phyloP scores from a whole-genome alignment of 495 filamentous ascomycete genomes.

The Trichoderma asperelloides region DNA sequence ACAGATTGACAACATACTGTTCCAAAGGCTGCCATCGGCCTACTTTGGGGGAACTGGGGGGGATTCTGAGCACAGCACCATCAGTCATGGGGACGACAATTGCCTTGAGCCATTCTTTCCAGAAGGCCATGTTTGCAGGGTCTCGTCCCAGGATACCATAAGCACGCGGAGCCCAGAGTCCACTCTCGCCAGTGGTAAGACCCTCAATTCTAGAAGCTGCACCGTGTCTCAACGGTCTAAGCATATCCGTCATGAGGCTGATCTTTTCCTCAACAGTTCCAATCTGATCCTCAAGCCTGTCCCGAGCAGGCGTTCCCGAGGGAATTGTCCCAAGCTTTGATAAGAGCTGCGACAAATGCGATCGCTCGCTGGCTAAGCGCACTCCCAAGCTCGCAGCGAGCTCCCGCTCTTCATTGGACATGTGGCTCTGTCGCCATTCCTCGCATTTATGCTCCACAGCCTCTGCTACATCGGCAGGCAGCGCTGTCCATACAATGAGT shows the following conservation, averaged over 20 bases:
- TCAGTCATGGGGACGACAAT: conserved; percentile 91
- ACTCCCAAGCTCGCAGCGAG: conserved; percentile 88
- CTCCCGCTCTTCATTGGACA: conserved; percentile 93
- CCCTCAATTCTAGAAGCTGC: conserved; percentile 97
- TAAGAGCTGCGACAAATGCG: conserved; percentile 79
- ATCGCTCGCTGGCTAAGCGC: conserved; percentile 78
- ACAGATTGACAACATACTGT: conserved; percentile 95
- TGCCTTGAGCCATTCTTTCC: conserved; percentile 97
- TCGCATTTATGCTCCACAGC: conserved; percentile 88
- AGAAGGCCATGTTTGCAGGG: conserved; percentile 75
- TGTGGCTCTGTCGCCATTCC: conserved; percentile 86
- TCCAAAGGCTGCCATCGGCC: conserved; percentile 97
- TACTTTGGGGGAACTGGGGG: conserved; percentile 78
- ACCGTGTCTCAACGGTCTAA: conserved; percentile 85
- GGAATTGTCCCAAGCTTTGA: conserved; percentile 69
- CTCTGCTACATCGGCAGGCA: conserved; percentile 72
- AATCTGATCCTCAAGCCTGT: conserved; percentile 85
- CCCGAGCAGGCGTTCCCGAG: conserved; percentile 72
- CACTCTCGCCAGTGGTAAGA: conserved; percentile 89
- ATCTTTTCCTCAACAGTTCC: conserved; percentile 97
- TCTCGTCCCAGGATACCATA: conserved; percentile 92
- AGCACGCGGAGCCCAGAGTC: conserved; percentile 90
- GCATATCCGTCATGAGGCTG: conserved; percentile 86
- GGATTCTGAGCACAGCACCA: conserved; percentile 71
- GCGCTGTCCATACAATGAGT: conserved; percentile 84